A percentile compares a stretch with the other conserved stretches of the same genome.
phyloP scores from a whole-genome alignment of 2,329 filamentous ascomycete species.

The Macroventuria anomochaeta region DNA sequence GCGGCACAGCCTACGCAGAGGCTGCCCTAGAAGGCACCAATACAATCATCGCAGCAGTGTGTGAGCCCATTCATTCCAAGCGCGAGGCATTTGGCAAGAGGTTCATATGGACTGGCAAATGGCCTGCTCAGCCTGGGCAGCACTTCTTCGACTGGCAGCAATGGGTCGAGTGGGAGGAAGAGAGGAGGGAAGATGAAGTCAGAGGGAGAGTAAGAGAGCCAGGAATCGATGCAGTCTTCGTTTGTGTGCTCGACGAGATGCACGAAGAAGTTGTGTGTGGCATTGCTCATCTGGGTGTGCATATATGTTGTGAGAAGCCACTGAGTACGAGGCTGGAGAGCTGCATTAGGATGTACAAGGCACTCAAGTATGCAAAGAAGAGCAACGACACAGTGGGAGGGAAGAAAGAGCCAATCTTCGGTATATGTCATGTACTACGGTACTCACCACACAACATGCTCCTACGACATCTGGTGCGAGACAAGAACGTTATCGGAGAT shows the following conservation, averaged over 20 bases:
- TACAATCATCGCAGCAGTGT: constrained; percentile 76
- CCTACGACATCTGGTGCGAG: constrained; percentile 76
- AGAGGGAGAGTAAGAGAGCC: constrained; percentile 30
- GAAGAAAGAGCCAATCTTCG: constrained; percentile 66
- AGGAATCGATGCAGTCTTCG: constrained; percentile 65
- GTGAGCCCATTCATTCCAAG: constrained; percentile 81
- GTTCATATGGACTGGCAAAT: constrained; percentile 70
- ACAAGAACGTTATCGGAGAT: constrained; percentile 80
- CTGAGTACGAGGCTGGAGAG: constrained; percentile 79
- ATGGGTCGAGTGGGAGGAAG: constrained; percentile 75
- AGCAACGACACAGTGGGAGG: constrained; percentile 28
- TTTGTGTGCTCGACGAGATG: constrained; percentile 85
- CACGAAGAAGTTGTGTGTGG: constrained; percentile 82
- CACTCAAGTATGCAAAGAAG: constrained; percentile 51
- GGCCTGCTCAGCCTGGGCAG: constrained; percentile 59
- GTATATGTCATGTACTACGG: constrained; percentile 89
- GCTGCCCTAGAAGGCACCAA: constrained; percentile 33
- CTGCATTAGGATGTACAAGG: constrained; percentile 75
- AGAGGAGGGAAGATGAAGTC: constrained; percentile 60
- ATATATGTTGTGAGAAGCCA: constrained; percentile 96
- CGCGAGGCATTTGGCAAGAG: constrained; percentile 71
- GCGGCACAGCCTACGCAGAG: constrained; percentile 47
- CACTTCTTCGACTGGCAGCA: constrained; percentile 76
- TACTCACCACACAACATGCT: constrained; percentile 94
- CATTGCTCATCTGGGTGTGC: constrained; percentile 71